Conservation (phyloP, 2,329 filamentous ascomycete species). For the Alternaria metachromatica region DNA sequence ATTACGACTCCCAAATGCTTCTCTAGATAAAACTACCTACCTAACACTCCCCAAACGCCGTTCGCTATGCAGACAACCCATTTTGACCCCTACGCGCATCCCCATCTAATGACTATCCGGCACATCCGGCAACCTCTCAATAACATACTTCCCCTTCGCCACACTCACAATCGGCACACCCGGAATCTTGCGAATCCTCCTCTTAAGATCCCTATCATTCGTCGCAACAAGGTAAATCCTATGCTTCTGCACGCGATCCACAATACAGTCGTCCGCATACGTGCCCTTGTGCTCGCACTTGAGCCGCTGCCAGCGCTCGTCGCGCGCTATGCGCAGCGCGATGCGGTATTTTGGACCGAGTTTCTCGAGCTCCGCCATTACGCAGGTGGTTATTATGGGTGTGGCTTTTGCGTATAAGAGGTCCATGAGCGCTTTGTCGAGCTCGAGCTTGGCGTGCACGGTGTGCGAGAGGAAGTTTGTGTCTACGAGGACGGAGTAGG, state of each 20-base stretch:
- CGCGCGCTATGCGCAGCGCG: slow-evolving; percentile 82
- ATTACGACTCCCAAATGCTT: neutral
- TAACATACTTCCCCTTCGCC: slow-evolving; percentile 88
- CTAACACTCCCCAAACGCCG: slow-evolving; percentile 5
- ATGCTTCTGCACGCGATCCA: slow-evolving; percentile 53
- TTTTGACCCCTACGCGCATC: neutral
- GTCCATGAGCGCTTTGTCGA: slow-evolving; percentile 91
- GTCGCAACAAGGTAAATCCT: slow-evolving; percentile 55
- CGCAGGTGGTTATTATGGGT: slow-evolving; percentile 79
- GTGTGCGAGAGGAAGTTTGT: slow-evolving; percentile 66
- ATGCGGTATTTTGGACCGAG: slow-evolving; percentile 85
- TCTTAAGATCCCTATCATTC: slow-evolving; percentile 69
- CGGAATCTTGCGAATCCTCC: slow-evolving; percentile 81
- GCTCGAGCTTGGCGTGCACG: slow-evolving; percentile 86
- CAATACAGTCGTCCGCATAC: slow-evolving; percentile 75
- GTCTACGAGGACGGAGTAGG: slow-evolving; percentile 72
- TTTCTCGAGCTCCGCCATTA: slow-evolving; percentile 86
- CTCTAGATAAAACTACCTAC: neutral
- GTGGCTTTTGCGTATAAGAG: slow-evolving; percentile 90
- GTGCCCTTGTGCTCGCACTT: slow-evolving; percentile 90
- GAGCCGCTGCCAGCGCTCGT: slow-evolving; percentile 85
- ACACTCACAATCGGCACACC: slow-evolving; percentile 81
- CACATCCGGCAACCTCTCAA: slow-evolving; percentile 87
- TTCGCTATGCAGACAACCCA: slow-evolving; percentile 12
- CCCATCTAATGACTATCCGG: slow-evolving; percentile 61